phyloP scores from a whole-genome alignment of 129 eudicot genomes.

The Centella asiatica region DNA sequence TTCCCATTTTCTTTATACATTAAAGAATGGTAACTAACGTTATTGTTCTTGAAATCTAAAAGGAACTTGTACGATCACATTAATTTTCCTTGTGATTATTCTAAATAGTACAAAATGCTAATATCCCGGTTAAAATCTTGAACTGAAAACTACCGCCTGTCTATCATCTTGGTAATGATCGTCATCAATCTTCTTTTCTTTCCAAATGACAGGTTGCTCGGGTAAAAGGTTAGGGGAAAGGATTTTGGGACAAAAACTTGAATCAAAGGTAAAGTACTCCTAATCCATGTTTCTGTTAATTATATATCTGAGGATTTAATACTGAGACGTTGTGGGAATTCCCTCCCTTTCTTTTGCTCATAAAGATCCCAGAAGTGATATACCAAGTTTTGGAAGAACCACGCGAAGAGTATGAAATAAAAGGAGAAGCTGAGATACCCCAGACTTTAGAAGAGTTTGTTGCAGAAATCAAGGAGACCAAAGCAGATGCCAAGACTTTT shows the following conservation, averaged over 20 bases:
- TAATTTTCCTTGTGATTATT: too few species aligned
- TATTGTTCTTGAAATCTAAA: too few species aligned
- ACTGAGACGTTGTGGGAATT: neutral
- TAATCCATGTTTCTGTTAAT: neutral
- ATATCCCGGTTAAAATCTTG: too few species aligned
- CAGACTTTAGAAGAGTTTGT: slow-evolving; percentile 65
- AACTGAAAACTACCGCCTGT: too few species aligned
- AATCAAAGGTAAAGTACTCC: slow-evolving; percentile 52
- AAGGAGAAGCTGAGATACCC: slow-evolving; percentile 49
- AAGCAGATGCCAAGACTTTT: slow-evolving; percentile 65
- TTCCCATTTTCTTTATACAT: too few species aligned
- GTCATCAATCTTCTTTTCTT: neutral
- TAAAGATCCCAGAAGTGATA: slow-evolving; percentile 83
- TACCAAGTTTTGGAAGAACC: slow-evolving; percentile 74
- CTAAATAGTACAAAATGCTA: too few species aligned
- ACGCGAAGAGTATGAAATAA: slow-evolving; percentile 26
- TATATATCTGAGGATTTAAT: neutral
- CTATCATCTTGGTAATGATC: too few species aligned
- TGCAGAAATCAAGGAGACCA: slow-evolving; percentile 45
- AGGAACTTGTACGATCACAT: too few species aligned
- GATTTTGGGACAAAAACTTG: slow-evolving; percentile 40
- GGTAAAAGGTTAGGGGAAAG: slow-evolving; percentile 60
- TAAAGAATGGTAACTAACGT: too few species aligned
- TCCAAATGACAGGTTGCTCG: slow-evolving; percentile 60
- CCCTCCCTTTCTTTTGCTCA: slow-evolving; percentile 6